Base-by-base conservation (phyloP, 2,329 filamentous ascomycete species). In the Mycogone perniciosa region DNA sequence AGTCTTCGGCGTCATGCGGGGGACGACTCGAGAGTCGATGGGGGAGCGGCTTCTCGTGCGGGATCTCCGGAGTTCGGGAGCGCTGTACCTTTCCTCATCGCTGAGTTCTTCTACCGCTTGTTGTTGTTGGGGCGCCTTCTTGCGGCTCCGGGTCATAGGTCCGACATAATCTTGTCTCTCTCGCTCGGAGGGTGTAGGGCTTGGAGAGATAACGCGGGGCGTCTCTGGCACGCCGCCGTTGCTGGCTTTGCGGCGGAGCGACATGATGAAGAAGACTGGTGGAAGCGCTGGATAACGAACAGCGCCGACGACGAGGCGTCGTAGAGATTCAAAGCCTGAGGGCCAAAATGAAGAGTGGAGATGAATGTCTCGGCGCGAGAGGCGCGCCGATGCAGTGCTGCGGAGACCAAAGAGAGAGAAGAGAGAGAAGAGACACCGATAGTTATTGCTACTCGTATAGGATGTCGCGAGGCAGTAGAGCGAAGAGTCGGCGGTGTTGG, bases 121-220 rank as follows among this genome's bases (percentile, higher is more conserved):
- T 11, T 84, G 79, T 10, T 80, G 77, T 29, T 76, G 71, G 44
- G 76, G 74, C 61, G 78, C 83, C 31, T 68, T 62, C 53, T 85
- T 79, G 48, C 83, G 84, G 33, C 89, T 92, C 60, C 89, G 82
- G 55, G 89, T 95, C 54, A 84, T 76, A 5, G 89, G 89, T 7
- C 83, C 86, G 57, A 81, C 82, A 68, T 95, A 80, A 35, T 68
- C 68, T 27, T 55, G 56, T 30, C 51, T 52, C 13, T 64, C 65
- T 31, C 54, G 60, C 50, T 69, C 67, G 40, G 67, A 67, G 27
- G 67, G 64, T 3, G 86, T 85, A 38, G 91, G 90, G 50, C 89
- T 93, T 38, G 91, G 90, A 9, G 89, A 95, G 60, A 93, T 95
- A 59, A 96, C 88, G 63, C 89, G 85, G 62, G 90, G 90, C 51